These are phyloP conservation scores for Gillenia trifoliata DNA, from an alignment of 306 rosid species.

Conservation along the genomic window DNA sequence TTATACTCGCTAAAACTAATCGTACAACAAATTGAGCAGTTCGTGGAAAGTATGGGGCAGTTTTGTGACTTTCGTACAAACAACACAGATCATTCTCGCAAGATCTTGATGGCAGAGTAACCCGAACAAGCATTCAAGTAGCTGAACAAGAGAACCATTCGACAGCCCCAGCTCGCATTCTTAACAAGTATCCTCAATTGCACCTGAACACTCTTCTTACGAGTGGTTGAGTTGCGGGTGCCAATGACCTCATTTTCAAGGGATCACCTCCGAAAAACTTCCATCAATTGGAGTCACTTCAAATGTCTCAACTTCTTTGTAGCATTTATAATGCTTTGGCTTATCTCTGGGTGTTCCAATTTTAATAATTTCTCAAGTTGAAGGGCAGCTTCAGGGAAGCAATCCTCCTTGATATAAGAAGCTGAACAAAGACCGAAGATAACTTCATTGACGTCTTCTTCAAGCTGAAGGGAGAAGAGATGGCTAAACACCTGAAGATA, in stretches of 20 bases:
- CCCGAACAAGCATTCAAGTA: not conserved
- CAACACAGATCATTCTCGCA: not conserved
- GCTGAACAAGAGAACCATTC: not conserved
- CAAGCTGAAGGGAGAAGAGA: constrained; percentile 69
- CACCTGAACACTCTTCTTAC: not conserved
- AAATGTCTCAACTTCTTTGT: constrained; percentile 58
- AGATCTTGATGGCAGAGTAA: not conserved
- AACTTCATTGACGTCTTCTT: constrained; percentile 90
- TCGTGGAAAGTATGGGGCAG: too few species aligned
- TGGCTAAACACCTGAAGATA: constrained; percentile 63
- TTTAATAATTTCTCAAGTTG: constrained; percentile 64
- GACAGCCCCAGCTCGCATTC: not conserved
- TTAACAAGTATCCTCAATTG: not conserved
- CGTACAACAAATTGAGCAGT: not conserved
- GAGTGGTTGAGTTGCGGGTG: not conserved
- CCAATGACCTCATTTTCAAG: not conserved
- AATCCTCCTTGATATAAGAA: constrained; percentile 43
- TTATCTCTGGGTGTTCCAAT: constrained; percentile 61
- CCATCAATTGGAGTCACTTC: constrained; percentile 28
- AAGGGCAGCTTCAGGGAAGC: constrained; percentile 49
- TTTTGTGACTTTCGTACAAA: not conserved
- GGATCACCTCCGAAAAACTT: not conserved
- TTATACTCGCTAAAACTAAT: not conserved
- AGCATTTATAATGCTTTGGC: constrained; percentile 52
- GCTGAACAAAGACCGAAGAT: constrained; percentile 68